Evolutionary conservation across 345 rosid genomes (phyloP).

Genomic region (Camelina sativa): DNA sequence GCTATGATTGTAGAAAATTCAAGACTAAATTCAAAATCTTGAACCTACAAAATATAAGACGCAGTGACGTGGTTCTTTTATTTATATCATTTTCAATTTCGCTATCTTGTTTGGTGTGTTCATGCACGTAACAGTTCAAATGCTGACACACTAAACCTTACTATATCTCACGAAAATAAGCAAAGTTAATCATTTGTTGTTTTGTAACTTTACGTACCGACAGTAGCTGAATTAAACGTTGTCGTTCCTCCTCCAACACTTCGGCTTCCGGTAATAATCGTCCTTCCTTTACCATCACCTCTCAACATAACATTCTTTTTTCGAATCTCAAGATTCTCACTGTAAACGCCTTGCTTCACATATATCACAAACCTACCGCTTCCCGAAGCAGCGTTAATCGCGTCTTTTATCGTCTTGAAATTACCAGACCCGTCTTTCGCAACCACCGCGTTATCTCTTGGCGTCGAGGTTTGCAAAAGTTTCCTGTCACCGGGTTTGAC

Average conservation of each 20-base stretch:
- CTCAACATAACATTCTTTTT: constrained; percentile 75
- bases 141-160: not conserved
- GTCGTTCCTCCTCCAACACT: constrained; percentile 89
- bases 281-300: constrained; percentile 77
- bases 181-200: not conserved
- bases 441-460: constrained; percentile 70
- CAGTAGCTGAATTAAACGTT: constrained; percentile 85
- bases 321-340: constrained; percentile 65
- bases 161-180: not conserved
- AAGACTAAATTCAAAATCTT: not conserved
- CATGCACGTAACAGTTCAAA: constrained; percentile 22
- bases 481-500: constrained; percentile 73
- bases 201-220: constrained; percentile 61
- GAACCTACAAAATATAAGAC: not conserved
- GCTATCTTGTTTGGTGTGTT: constrained; percentile 5
- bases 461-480: constrained; percentile 62
- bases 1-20: not conserved
- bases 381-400: constrained; percentile 66
- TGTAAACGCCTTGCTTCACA: constrained; percentile 75
- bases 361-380: constrained; percentile 69
- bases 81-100: not conserved
- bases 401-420: constrained; percentile 66
- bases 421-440: constrained; percentile 91
- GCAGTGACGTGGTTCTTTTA: not conserved
- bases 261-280: constrained; percentile 79